Base-by-base conservation (phyloP, 2,329 filamentous ascomycete genomes). In the Clarireedia homoeocarpa region DNA sequence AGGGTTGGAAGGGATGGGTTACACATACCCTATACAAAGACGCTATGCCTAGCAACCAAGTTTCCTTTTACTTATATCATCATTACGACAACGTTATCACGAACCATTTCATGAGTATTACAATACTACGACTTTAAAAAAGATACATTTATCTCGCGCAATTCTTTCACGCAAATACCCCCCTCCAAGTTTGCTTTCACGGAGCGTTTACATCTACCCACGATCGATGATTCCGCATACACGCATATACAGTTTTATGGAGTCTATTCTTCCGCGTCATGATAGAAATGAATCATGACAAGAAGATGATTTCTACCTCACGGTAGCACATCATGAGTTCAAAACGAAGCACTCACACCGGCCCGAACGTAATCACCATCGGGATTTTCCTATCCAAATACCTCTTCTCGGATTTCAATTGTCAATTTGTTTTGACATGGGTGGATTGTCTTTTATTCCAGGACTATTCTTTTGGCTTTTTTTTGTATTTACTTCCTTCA, bases 81-180 rank as follows among this genome's bases (percentile, higher is more conserved):
- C 36, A 45, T 45, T 39, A 51, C 53, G 53, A 55, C 53, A 15
- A 55, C 53, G 53, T 55, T 55, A 51, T 51, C 53, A 55, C 53
- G 53, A 51, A 55, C 26, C 36, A 51, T 55, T 55, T 55, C 53
- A 55, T 55, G n/a, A 51, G 44, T 51, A 44, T 51, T 50, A 42
- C 49, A 51, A 42, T 23, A 55, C n/a, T 36, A 40, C 30, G 17
- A 49, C 40, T 20, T 26, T 17, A 30, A 44, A 14, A 51, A n/a
- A 51, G 15, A 53, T 30, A 53, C 42, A 47, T 6, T 34, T 34
- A 45, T 27, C 34, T 10, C 51, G 39, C 27, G 17, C 50, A 20
- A 15, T 48, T 51, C 30, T 44, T 42, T 10, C 26, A 54, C 51
- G 51, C 45, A 48, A 48, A 51, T 38, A 48, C 30, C 24, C 34